phyloP scores from a whole-genome alignment of 2,329 filamentous ascomycete genomes.

The Fusarium luffae region DNA sequence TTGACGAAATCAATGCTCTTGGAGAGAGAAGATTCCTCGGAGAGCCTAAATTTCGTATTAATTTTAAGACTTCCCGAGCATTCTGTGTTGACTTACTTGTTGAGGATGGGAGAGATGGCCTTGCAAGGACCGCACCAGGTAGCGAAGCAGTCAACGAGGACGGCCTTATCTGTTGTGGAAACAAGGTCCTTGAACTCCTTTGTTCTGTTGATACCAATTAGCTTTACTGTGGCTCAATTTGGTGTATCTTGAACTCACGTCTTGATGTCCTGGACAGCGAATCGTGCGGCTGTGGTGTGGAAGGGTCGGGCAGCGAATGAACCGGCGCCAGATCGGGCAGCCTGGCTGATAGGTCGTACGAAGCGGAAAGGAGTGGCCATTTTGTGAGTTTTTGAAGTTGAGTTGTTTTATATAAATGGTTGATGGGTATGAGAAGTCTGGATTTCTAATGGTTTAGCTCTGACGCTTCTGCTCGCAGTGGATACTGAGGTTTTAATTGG shows the following conservation, averaged over 20 bases:
- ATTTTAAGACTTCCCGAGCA: fast-evolving
- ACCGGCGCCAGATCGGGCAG: constrained; percentile 29
- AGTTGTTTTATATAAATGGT: background rate
- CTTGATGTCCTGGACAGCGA: constrained; percentile 58
- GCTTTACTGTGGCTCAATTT: background rate
- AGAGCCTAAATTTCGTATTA: constrained; percentile 32
- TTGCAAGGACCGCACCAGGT: constrained; percentile 95
- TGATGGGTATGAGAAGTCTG: constrained; percentile 17
- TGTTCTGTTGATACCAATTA: constrained; percentile 58
- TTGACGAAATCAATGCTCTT: constrained; percentile 81
- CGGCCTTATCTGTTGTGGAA: constrained; percentile 63
- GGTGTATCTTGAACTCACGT: constrained; percentile 46
- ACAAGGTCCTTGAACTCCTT: constrained; percentile 68
- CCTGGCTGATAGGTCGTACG: constrained; percentile 32
- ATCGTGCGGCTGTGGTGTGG: constrained; percentile 54
- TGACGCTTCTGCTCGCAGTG: constrained; percentile 23
- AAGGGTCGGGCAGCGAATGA: constrained; percentile 42
- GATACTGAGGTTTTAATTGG: constrained; percentile 11
- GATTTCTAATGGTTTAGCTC: constrained; percentile 36
- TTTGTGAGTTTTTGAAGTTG: background rate
- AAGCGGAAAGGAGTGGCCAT: constrained; percentile 39
- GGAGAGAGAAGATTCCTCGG: constrained; percentile 57
- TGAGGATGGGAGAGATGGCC: constrained; percentile 80
- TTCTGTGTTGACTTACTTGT: constrained; percentile 39
- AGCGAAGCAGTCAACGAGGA: constrained; percentile 75